A percentile compares a stretch with the other conserved stretches of the same genome.
Conservation (phyloP, 2,329 filamentous ascomycete genomes). For the Aspergillus persii region DNA sequence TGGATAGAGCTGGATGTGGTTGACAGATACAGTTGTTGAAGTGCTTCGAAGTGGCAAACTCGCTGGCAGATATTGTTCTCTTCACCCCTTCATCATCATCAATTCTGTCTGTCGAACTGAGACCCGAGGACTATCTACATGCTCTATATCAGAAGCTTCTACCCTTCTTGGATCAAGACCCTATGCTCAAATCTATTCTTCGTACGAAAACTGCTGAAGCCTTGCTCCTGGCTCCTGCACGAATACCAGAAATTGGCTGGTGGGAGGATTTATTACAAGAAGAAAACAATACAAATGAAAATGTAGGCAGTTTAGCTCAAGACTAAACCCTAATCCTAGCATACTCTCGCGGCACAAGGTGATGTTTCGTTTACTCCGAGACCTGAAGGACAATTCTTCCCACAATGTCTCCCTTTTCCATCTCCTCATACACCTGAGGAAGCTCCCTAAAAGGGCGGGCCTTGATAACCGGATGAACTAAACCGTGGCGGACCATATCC, state of each 20-base stretch:
- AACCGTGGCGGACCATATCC: constrained; percentile 41
- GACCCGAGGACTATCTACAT: constrained; percentile 29
- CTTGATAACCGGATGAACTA: constrained; percentile 43
- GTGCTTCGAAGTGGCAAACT: constrained; percentile 33
- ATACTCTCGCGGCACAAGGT: neutral
- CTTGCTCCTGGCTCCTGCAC: constrained; percentile 25
- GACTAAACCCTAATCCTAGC: neutral
- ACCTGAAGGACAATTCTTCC: constrained; percentile 45
- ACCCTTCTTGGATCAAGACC: constrained; percentile 28
- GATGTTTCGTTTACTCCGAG: constrained; percentile 20
- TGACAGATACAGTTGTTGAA: constrained; percentile 26
- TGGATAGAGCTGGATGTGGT: constrained; percentile 8
- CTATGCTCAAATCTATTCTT: constrained; percentile 26
- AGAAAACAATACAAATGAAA: neutral
- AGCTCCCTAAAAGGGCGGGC: constrained; percentile 45
- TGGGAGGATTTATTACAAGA: neutral
- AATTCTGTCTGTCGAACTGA: constrained; percentile 15
- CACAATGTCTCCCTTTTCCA: constrained; percentile 45
- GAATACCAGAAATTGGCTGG: constrained; percentile 1
- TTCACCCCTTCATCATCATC: constrained; percentile 10
- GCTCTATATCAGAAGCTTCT: constrained; percentile 30
- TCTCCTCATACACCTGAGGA: constrained; percentile 43
- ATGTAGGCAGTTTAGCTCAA: neutral
- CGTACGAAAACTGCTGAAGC: constrained; percentile 28
- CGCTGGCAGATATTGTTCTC: constrained; percentile 29